Conservation (phyloP, 352 stramenopile genomes). For the Globisporangium lucens region DNA sequence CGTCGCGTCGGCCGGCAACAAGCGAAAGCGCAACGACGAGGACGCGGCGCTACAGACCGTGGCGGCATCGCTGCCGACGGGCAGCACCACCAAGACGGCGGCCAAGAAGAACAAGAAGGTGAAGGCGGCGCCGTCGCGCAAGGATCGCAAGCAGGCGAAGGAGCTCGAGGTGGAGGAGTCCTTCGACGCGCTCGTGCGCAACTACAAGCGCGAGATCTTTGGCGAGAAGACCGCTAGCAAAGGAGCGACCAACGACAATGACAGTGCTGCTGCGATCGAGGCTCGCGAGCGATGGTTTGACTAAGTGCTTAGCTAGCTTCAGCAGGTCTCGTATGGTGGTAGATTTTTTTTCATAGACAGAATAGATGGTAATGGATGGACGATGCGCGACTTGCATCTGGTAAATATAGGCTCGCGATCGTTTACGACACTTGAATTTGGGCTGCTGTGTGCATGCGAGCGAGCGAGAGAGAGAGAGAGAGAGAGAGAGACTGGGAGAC, state of each 20-base stretch:
- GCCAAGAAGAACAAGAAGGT: conserved; percentile 18
- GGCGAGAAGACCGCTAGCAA: conserved; percentile 23
- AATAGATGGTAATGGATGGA: conserved; percentile 14
- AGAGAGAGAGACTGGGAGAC: too few relatives aligned
- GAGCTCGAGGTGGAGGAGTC: conserved; percentile 57
- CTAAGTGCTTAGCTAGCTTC: conserved; percentile 17
- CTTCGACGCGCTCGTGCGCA: conserved; percentile 74
- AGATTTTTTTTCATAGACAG: conserved; percentile 13
- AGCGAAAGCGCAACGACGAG: conserved; percentile 35
- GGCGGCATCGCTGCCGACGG: conserved; percentile 4
- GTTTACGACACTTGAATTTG: background rate
- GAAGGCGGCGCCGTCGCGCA: conserved; percentile 56
- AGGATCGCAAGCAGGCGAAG: conserved; percentile 61
- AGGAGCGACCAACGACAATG: conserved; percentile 12
- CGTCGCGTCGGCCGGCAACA: conserved; percentile 28
- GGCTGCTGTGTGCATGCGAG: background rate
- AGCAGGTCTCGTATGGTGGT: background rate
- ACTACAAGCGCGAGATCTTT: conserved; percentile 87
- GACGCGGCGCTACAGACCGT: conserved; percentile 21
- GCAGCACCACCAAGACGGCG: background rate
- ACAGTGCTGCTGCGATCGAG: conserved; percentile 10
- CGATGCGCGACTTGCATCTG: conserved; percentile 4
- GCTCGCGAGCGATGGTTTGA: conserved; percentile 67
- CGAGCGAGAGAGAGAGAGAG: too few relatives aligned
- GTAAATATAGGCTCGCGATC: conserved; percentile 14